These are phyloP conservation scores for Dacryopinax primogenitus DNA, from an alignment of 768 basidiomycete genomes.

Conservation along the genomic window DNA sequence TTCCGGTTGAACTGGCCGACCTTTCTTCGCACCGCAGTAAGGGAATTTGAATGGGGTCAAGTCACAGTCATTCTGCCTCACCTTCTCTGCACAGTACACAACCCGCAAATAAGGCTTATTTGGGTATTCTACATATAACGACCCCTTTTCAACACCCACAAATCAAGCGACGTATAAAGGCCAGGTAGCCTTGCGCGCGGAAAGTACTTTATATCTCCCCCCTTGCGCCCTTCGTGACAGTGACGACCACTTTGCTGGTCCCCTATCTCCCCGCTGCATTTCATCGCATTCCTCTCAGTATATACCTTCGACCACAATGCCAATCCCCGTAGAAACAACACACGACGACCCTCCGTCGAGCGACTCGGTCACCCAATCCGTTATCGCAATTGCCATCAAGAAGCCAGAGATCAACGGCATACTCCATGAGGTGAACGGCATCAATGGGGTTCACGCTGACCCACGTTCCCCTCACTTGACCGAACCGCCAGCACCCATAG, in stretches of 20 bases:
- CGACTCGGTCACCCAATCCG: not conserved
- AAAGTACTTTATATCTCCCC: not conserved
- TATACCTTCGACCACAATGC: not conserved
- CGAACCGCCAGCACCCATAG: not conserved
- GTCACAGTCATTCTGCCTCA: not conserved
- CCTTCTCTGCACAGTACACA: not conserved
- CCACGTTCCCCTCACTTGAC: not conserved
- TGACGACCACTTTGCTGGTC: too few relatives aligned
- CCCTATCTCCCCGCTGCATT: too few relatives aligned
- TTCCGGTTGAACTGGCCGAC: not conserved
- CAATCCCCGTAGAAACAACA: not conserved
- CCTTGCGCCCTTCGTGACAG: not conserved
- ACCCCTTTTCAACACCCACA: not conserved
- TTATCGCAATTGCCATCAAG: not conserved
- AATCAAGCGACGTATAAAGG: not conserved
- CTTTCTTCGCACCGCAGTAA: not conserved
- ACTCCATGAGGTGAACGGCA: not conserved
- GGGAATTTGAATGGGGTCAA: not conserved
- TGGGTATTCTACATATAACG: not conserved
- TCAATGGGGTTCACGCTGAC: not conserved
- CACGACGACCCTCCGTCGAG: not conserved
- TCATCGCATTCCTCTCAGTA: too few relatives aligned
- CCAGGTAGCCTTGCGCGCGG: not conserved
- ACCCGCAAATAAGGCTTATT: not conserved
- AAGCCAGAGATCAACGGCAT: not conserved